Base-by-base conservation (phyloP, 345 rosid genomes). In the Erodium maritimum region DNA sequence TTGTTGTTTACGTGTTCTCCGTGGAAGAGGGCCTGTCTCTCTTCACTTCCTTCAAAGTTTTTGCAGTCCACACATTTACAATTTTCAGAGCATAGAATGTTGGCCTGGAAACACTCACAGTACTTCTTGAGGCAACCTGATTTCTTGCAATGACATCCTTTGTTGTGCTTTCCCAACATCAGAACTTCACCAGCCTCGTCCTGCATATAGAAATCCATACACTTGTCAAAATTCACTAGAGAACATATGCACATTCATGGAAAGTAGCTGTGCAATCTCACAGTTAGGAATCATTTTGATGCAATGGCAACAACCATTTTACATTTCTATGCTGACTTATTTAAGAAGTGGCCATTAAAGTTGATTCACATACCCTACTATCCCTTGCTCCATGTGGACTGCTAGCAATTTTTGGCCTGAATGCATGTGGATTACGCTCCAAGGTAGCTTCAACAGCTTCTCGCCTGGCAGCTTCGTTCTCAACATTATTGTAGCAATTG, bases 91-190 rank as follows among this genome's bases (percentile, higher is more conserved):
- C 99, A 93, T 10, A 93, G 88, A 73, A 93, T 87, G 73, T 87
- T 85, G 42, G 99, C 99, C 51, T 93, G 99, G 78, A 89, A 93
- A 63, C 97, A 93, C 66, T 93, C 99, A 59, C 99, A 93, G 71
- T 93, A 93, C 86, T 93, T 93, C 67, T 89, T 93, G 50, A 93
- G 97, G 72, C 99, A 93, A 18, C 97, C 95, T 0, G 99, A 93
- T 75, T 89, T 93, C 82, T 93, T 93, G 74, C 99, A 93, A 69
- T 93, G 96, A 67, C 99, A 93, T 70, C 99, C 99, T 73, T 94
- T 94, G 79, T 90, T 94, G 77, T 94, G 99, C 78, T 90, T 90
- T 61, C 74, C 97, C 72, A 86, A 66, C 7, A 83, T 56, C 50
- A 82, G 67, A 61, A 80, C 78, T 66, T 91, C 90, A 65, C 95